Base-by-base conservation (phyloP, 2,329 filamentous ascomycete species). In the Myriosclerotinia duriaeana region DNA sequence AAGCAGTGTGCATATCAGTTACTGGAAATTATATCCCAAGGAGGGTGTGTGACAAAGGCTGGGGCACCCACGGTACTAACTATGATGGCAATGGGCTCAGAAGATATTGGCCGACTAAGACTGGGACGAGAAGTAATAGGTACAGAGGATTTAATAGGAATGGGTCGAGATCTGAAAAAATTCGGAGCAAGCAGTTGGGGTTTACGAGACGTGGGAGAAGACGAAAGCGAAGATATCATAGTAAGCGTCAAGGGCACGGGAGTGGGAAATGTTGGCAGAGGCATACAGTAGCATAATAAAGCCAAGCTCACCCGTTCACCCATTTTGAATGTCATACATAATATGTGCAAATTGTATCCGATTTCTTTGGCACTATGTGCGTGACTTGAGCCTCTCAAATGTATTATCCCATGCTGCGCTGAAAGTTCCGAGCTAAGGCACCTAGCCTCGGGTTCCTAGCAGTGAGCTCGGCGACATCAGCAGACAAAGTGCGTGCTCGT, bases 21-120 rank as follows among this genome's bases (percentile, higher is more conserved):
- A 61, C 81, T 99, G 15, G 93, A 98, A 78, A 85, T 87, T 30
- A 89, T 98, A 69, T 86, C 86, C 62, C 85, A 89, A 72, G 94
- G 93, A 14, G 95, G 95, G 1, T 97, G 92, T 76, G 90, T 91
- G 3, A 89, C 88, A 64, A 83, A 82, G 17, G 84, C 89, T 3
- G 90, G 92, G 2, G 88, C 89, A 6, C 82, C 86, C 3, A 94
- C 89, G 0, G 84, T 97, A 70, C 78, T 99, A 64, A 91, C 89
- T 22, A 82, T 99, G 69, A 99, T 99, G 95, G 92, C 93, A 44
- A 98, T 99, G 95, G 95, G 95, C 0, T 92, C 90, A 0, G 95
- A 98, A 77, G 95, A 99, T 78, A 93, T 99, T 17, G 95, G 95
- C 5, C 85, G 95, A 67, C 78, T 99, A 71, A 86, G 91, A 69